Evolutionary conservation across 192 early-diverging fungal species (phyloP).

Genomic region (Backusella australiensis): DNA sequence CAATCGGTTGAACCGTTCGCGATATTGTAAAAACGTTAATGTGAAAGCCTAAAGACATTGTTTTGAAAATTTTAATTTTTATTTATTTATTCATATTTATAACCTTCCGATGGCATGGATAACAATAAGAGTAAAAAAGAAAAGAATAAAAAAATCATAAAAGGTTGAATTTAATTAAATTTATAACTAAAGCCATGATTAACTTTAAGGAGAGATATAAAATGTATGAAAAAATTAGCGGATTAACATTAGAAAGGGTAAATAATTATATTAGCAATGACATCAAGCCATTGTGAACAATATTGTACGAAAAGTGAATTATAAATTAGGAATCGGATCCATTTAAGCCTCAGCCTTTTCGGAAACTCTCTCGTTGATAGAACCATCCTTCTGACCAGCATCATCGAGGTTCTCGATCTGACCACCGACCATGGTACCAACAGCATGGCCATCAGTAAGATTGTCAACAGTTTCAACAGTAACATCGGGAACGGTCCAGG

Average conservation of each 20-base stretch:
- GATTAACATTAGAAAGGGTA: not conserved
- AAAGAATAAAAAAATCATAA: not conserved
- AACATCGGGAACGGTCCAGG: conserved; percentile 29
- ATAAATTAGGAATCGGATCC: not conserved
- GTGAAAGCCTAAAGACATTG: not conserved
- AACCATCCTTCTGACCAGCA: conserved; percentile 11
- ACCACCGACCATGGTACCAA: conserved; percentile 34
- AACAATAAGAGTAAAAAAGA: not conserved
- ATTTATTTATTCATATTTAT: not conserved
- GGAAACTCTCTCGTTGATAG: conserved; percentile 3
- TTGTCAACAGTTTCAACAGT: conserved; percentile 37
- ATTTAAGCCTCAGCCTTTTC: conserved; percentile 8
- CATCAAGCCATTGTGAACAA: conserved; percentile 6
- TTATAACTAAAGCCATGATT: not conserved
- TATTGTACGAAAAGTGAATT: not conserved
- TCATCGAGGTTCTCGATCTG: conserved; percentile 23
- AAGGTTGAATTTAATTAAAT: not conserved
- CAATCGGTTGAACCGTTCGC: not conserved
- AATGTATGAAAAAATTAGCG: conserved; percentile 7
- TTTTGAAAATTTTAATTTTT: not conserved
- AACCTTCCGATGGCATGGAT: not conserved
- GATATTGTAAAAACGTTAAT: not conserved
- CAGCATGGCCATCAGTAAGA: conserved; percentile 25
- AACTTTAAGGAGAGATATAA: conserved; percentile 4
- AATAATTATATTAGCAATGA: conserved; percentile 5